Evolutionary conservation across 202 grass and related monocot species (phyloP), one percentile per base, ranked within the genome.

Genomic region (Elaeis oleifera): DNA sequence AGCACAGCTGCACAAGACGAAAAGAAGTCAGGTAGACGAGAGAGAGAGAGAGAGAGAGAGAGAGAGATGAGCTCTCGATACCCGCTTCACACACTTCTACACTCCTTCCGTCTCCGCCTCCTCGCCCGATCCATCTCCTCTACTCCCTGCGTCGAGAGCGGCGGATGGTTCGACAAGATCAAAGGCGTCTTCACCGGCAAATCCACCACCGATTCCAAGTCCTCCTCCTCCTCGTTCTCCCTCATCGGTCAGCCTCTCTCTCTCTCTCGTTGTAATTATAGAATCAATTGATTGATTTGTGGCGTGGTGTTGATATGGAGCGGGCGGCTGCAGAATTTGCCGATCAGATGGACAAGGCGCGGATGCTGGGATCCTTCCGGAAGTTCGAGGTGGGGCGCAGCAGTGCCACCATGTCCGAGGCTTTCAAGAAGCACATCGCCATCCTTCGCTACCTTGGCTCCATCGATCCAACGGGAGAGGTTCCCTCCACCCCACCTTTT

Each of bases 161-260:
- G 78, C 54, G 90, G 85, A 61, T 95, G 85, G 90, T 76, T 95
- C 49, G 77, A 83, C 74, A 95, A 95, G 82, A 86, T 95, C 44
- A 89, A 95, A 74, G 61, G 61, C 79, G 81, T 85, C 71, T 64
- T 95, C 67, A 89, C 85, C 60, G 85, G 85, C 71, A 82, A 71
- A 81, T 32, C 77, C 24, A 58, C 26, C 15, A 18, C 67, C 32
- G 50, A 23, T 59, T 24, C 58, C 23, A 44, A 13, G 36, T 53
- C 67, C 49, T 53, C 65, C 21, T 25, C 79, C 4, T 61, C 59
- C 26, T 78, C 77, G 50, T 89, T 95, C 71, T 86, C 85, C 19
- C 85, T 95, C 27, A 55, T 78, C 53, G 64, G 85, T 89, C 74
- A 77, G 80, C 5, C 36, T 58, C 44, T 3, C 15, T 59, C 21